phyloP scores from a whole-genome alignment of 78 protist species.

The Dictyostelium brefeldianum region DNA sequence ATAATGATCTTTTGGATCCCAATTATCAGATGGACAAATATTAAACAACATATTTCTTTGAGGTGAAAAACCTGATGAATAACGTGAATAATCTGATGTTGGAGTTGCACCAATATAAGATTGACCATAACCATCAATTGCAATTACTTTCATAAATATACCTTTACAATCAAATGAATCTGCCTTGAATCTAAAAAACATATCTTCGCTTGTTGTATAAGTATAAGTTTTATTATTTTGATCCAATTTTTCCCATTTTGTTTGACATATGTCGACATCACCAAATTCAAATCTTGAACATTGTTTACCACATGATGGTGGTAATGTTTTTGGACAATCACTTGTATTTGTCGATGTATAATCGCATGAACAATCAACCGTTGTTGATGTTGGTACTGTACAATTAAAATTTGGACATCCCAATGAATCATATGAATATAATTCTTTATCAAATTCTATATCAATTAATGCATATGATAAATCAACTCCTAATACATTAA shows the following conservation, averaged over 20 bases:
- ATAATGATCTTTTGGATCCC: background rate
- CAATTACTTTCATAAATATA: background rate
- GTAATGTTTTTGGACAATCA: conserved; percentile 2
- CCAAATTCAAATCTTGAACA: background rate
- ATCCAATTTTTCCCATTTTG: background rate
- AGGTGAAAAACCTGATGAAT: background rate
- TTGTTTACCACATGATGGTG: background rate
- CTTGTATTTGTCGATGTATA: conserved; percentile 18
- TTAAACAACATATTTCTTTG: background rate
- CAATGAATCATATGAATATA: background rate
- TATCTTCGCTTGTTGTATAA: background rate
- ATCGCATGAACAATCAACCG: conserved; percentile 52
- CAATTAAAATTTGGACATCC: conserved; percentile 50
- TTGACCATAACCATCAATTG: conserved; percentile 6
- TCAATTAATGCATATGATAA: conserved; percentile 67
- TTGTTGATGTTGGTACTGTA: background rate
- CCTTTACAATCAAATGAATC: conserved; percentile 22
- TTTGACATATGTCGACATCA: background rate
- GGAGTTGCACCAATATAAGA: background rate
- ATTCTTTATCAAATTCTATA: conserved; percentile 29
- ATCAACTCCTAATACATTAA: conserved; percentile 33
- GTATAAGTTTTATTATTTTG: background rate
- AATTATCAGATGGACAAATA: conserved; percentile 70
- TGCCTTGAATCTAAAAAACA: conserved; percentile 38
- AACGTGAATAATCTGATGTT: background rate